phyloP scores from a whole-genome alignment of 805 yeast genomes.

The Blastobotrys muscicola region DNA sequence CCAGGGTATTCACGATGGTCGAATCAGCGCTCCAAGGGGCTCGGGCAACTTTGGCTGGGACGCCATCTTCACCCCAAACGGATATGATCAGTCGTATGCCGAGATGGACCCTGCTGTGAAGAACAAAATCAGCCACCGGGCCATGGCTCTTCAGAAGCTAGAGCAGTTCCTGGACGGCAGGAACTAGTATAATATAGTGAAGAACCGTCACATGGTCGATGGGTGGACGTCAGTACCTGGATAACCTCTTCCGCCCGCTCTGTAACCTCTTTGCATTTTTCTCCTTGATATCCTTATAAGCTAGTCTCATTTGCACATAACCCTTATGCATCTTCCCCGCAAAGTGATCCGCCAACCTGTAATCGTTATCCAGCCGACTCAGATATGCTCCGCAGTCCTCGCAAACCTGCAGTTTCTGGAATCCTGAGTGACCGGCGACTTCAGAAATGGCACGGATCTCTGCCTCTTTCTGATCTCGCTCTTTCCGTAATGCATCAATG shows the following conservation, averaged over 20 bases:
- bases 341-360: conserved; percentile 83
- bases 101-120: conserved; percentile 74
- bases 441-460: conserved; percentile 55
- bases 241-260: neutral
- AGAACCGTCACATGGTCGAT: neutral
- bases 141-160: conserved; percentile 67
- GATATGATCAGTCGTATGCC: conserved; percentile 69
- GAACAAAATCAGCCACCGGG: conserved; percentile 81
- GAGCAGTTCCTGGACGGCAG: conserved; percentile 37
- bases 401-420: conserved; percentile 86
- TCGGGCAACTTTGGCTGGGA: conserved; percentile 91
- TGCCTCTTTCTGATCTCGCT: conserved; percentile 45
- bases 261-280: conserved; percentile 7
- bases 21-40: conserved; percentile 69
- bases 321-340: conserved; percentile 81
- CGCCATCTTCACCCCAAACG: conserved; percentile 77
- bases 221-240: neutral
- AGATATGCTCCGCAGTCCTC: conserved; percentile 83
- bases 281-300: conserved; percentile 13
- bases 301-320: conserved; percentile 59
- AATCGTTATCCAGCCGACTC: conserved; percentile 76
- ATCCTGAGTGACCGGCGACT: conserved; percentile 73
- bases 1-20: conserved; percentile 78
- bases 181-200: neutral
- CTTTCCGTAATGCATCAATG: conserved; percentile 33